Conservation (phyloP, 2,329 filamentous ascomycete species). For the Arachnomyces sp. region DNA sequence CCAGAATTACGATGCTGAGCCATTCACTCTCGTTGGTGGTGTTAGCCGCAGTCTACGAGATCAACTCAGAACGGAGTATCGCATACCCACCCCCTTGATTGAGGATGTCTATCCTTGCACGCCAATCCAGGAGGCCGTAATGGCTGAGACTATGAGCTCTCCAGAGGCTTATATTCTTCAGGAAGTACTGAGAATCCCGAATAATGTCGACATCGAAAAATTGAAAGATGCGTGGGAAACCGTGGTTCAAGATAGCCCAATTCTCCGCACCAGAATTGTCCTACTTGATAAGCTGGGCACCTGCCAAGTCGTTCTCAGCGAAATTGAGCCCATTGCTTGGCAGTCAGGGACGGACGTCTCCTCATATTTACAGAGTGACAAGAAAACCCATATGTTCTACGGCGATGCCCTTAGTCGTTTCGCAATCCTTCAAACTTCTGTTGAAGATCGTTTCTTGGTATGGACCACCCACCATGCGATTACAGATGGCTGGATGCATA, state of each 20-base stretch:
- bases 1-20: neutral
- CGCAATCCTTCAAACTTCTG: constrained; percentile 10
- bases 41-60: constrained; percentile 1
- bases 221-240: constrained; percentile 33
- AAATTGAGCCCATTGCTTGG: constrained; percentile 11
- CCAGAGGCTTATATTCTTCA: constrained; percentile 43
- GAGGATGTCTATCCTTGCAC: constrained; percentile 22
- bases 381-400: constrained; percentile 12
- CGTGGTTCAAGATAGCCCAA: constrained; percentile 26
- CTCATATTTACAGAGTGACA: constrained; percentile 6
- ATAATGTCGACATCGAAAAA: constrained; percentile 29
- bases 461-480: constrained; percentile 38
- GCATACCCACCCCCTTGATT: constrained; percentile 7
- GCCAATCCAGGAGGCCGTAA: constrained; percentile 18
- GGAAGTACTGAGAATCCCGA: constrained; percentile 34
- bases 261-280: constrained; percentile 32
- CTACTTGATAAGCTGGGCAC: constrained; percentile 10
- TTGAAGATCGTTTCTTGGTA: constrained; percentile 22
- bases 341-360: constrained; percentile 9
- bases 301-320: constrained; percentile 18
- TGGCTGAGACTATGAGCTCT: constrained; percentile 29
- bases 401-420: constrained; percentile 26
- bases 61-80: constrained; percentile 7
- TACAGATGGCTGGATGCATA: constrained; percentile 32
- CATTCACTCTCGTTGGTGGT: constrained; percentile 1